Base-by-base conservation (phyloP, 2,329 filamentous ascomycete species). In the Penicillium sp. region DNA sequence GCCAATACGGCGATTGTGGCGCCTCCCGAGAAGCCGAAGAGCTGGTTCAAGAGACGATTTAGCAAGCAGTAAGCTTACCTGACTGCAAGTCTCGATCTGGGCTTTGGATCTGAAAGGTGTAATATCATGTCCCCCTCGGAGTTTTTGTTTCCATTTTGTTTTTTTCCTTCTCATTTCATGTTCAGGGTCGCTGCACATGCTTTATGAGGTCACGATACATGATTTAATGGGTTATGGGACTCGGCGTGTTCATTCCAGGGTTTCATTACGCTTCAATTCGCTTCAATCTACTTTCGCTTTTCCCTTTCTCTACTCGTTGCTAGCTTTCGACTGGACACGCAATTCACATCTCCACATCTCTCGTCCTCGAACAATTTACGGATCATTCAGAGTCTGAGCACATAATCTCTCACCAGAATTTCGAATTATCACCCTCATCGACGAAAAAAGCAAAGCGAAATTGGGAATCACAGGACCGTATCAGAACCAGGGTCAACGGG, bases 21-120 rank as follows among this genome's bases (percentile, higher is more conserved):
- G 28, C 28, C 28, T 29, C 28, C 28, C 10, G 28, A 91, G 55
- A 96, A 95, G 80, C 82, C 89, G 59, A 92, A 91, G 81, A 94
- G 91, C 69, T 96, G 92, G 90, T 86, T 97, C 65, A 85, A 88
- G 67, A 84, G 85, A 63, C 82, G 86, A 50, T 94, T 96, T 72
- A 94, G 91, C 80, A 73, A 77, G 50, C 61, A 63, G 43, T 70
- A 63, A 51, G 42, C 4, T 38, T 9, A 18, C n/a, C 8, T 2
- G n/a, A 2, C 9, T 26, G 2, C 21, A 16, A 15, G 18, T 6
- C 41, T 24, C 23, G 28, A 38, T 42, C 18, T 42, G 43, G 26
- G 49, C 24, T 42, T 36, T 28, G 26, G 28, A 42, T 44, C 45
- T 38, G 45, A 45, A 55, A 42, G 52, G 52, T 58, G 46, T 56